These are phyloP conservation scores for Linum lewisii DNA, from an alignment of 345 rosid genomes.

Conservation along the genomic window DNA sequence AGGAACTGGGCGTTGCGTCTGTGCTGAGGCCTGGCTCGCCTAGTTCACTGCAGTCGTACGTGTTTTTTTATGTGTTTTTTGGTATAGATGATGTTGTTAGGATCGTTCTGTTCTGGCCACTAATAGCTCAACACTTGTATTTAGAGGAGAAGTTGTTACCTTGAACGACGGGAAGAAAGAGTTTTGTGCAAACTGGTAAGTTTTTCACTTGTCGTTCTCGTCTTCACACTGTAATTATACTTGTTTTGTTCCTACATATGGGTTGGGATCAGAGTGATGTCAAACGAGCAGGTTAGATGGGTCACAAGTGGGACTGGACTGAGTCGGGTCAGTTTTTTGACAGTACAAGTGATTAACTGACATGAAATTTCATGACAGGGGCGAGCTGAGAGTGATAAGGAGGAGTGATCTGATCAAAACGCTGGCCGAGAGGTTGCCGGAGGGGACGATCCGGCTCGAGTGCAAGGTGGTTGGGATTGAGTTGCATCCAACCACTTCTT, in stretches of 20 bases:
- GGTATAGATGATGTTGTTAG: too few relatives aligned
- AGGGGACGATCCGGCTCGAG: conserved; percentile 28
- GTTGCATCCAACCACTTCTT: conserved; percentile 22
- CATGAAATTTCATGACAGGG: conserved; percentile 15
- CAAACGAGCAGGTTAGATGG: too few relatives aligned
- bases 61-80: neutral
- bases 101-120: too few relatives aligned
- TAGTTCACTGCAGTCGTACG: conserved; percentile 15
- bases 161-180: conserved; percentile 17
- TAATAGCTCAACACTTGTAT: neutral
- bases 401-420: conserved; percentile 36
- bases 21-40: conserved; percentile 29
- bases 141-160: conserved; percentile 14
- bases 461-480: conserved; percentile 22
- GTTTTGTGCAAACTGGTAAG: conserved; percentile 4
- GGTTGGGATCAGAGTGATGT: too few relatives aligned
- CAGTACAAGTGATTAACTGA: neutral
- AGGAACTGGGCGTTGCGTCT: conserved; percentile 40
- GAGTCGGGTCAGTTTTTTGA: too few relatives aligned
- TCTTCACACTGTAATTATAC: too few relatives aligned
- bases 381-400: conserved; percentile 41
- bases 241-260: too few relatives aligned
- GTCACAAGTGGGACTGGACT: too few relatives aligned
- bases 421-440: conserved; percentile 36
- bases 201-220: too few relatives aligned